phyloP scores from a whole-genome alignment of 106 monocot species.

The Apostasia ramifera region DNA sequence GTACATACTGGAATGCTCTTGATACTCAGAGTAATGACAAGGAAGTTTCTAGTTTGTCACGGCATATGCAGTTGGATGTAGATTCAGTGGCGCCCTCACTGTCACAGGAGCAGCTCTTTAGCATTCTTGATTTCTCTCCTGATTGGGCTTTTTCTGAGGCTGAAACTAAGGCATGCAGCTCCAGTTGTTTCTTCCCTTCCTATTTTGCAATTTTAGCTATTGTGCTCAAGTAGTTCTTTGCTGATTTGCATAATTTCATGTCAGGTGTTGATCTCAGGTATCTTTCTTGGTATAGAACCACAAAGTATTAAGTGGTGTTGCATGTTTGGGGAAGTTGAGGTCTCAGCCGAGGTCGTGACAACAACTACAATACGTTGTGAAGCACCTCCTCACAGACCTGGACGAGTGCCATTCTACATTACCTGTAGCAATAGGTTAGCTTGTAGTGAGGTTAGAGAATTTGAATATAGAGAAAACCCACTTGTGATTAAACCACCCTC shows the following conservation, averaged over 20 bases:
- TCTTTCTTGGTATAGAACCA: constrained; percentile 23
- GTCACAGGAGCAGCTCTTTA: constrained; percentile 56
- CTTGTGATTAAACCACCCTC: not conserved
- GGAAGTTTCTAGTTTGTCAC: constrained; percentile 32
- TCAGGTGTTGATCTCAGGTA: constrained; percentile 40
- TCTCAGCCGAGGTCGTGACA: constrained; percentile 34
- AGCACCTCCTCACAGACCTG: constrained; percentile 33
- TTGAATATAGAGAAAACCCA: constrained; percentile 48
- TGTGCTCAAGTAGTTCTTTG: constrained; percentile 5
- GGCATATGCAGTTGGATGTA: constrained; percentile 43
- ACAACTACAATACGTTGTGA: constrained; percentile 31
- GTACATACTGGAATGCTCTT: constrained; percentile 39
- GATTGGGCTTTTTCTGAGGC: constrained; percentile 51
- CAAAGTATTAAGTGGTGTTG: constrained; percentile 29
- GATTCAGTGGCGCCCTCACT: constrained; percentile 39
- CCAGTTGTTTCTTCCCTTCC: not conserved
- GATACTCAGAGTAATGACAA: constrained; percentile 27
- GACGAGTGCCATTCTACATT: constrained; percentile 45
- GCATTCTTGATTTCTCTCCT: constrained; percentile 65
- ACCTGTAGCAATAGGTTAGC: constrained; percentile 40
- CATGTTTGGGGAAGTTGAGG: constrained; percentile 50
- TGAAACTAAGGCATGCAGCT: constrained; percentile 46
- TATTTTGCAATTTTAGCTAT: constrained; percentile 1
- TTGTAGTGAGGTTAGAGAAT: constrained; percentile 59
- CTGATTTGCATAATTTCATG: constrained; percentile 1